phyloP scores from a whole-genome alignment of 495 filamentous ascomycete species.

The Aspergillus diversus region DNA sequence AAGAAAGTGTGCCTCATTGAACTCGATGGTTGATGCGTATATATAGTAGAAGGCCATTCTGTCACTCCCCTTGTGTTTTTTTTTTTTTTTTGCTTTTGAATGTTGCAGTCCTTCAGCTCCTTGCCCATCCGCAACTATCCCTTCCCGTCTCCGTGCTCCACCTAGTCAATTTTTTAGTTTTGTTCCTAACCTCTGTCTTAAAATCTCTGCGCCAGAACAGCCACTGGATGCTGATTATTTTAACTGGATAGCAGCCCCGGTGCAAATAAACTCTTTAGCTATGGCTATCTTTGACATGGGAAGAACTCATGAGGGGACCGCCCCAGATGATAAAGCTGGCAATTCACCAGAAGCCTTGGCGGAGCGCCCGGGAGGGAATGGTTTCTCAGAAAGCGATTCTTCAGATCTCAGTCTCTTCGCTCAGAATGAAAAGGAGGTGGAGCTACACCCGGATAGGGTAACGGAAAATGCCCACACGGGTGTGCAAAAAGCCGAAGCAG shows the following conservation, averaged over 20 bases:
- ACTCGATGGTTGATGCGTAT: not conserved
- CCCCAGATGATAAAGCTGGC: not conserved
- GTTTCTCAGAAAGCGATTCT: slow-evolving; percentile 15
- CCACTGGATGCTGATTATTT: too few species aligned
- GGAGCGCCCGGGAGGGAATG: slow-evolving; percentile 5
- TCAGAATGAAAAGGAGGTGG: slow-evolving; percentile 36
- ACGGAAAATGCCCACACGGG: slow-evolving; percentile 39
- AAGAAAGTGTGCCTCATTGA: not conserved
- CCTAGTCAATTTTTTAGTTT: too few species aligned
- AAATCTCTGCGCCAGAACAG: too few species aligned
- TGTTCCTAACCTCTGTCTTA: too few species aligned
- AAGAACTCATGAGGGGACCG: not conserved
- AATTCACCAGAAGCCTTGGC: not conserved
- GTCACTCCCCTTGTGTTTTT: not conserved
- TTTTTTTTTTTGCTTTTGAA: not conserved
- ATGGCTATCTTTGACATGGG: not conserved
- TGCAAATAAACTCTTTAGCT: not conserved
- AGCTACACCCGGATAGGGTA: slow-evolving; percentile 31
- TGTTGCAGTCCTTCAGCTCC: too few species aligned
- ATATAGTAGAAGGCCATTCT: not conserved
- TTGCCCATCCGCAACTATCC: not conserved
- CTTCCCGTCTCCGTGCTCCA: not conserved
- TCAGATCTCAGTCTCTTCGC: slow-evolving; percentile 20
- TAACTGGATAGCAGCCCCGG: too few species aligned
- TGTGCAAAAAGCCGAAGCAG: slow-evolving; percentile 48